phyloP scores from a whole-genome alignment of 228 moss, liverwort and hornwort genomes.

The Sphagnum magellanicum region DNA sequence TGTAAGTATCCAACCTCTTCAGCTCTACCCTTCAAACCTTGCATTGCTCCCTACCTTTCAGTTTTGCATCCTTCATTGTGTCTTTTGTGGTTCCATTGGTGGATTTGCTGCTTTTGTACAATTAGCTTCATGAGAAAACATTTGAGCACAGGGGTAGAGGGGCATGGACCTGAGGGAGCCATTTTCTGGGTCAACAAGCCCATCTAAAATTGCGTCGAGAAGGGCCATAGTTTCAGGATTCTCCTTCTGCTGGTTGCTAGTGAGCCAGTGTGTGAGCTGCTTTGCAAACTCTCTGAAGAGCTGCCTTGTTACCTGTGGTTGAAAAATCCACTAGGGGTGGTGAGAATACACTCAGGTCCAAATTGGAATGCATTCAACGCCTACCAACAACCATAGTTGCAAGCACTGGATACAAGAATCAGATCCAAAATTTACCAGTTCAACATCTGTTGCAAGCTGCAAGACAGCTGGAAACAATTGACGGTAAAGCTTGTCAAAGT shows the following conservation, averaged over 20 bases:
- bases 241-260: conserved; percentile 85
- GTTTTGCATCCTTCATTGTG: no score
- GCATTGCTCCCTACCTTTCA: no score
- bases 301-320: conserved; percentile 77
- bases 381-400: no score
- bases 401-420: no score
- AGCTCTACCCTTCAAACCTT: no score
- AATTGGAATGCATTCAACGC: not conserved
- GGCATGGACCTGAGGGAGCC: conserved; percentile 76
- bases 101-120: no score
- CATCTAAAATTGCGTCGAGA: conserved; percentile 86
- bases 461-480: conserved; percentile 78
- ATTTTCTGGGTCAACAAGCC: conserved; percentile 79
- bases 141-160: not conserved
- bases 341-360: no score
- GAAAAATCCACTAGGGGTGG: not conserved
- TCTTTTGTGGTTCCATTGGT: no score
- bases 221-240: conserved; percentile 93
- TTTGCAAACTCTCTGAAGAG: conserved; percentile 76
- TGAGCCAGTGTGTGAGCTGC: conserved; percentile 92
- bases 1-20: no score
- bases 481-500: conserved; percentile 80
- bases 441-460: conserved; percentile 86
- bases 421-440: conserved; percentile 35
- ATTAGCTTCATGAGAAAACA: not conserved